Percentiles rank a stretch among this genome's conserved stretches.
Conservation (phyloP, 2,329 filamentous ascomycete species). For the Microdochium trichocladiopsis region DNA sequence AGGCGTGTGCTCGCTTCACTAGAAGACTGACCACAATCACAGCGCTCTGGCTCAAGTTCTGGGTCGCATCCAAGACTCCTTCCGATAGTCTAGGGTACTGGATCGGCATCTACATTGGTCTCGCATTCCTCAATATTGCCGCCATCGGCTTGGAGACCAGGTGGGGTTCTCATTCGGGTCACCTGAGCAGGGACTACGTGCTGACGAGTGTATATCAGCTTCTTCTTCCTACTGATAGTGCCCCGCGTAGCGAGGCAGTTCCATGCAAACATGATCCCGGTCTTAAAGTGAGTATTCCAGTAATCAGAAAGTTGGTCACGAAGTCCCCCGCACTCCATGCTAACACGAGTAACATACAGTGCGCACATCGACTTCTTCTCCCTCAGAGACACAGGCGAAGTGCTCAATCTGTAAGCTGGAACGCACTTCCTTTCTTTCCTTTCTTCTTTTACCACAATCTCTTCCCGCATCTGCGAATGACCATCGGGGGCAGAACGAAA, state of each 20-base stretch:
- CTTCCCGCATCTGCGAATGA: too few species aligned
- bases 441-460: not conserved
- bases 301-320: too few species aligned
- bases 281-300: not conserved
- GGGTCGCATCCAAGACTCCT: not conserved
- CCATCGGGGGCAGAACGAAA: too few species aligned
- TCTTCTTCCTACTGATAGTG: not conserved
- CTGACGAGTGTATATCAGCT: not conserved
- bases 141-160: not conserved
- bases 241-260: not conserved
- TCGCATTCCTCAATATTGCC: not conserved
- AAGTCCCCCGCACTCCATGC: too few species aligned
- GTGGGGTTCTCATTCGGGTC: not conserved
- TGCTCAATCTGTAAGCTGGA: not conserved
- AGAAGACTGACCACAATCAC: not conserved
- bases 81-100: not conserved
- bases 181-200: not conserved
- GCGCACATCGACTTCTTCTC: not conserved
- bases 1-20: too few species aligned
- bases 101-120: not conserved
- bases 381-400: not conserved
- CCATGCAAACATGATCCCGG: not conserved
- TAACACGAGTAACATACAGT: too few species aligned
- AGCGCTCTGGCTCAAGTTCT: not conserved
- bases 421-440: not conserved